A percentile compares a stretch with the other conserved stretches of the same genome.
Evolutionary conservation across 139 green algal species (phyloP).

Genomic region (Coelastrella sp.): DNA sequence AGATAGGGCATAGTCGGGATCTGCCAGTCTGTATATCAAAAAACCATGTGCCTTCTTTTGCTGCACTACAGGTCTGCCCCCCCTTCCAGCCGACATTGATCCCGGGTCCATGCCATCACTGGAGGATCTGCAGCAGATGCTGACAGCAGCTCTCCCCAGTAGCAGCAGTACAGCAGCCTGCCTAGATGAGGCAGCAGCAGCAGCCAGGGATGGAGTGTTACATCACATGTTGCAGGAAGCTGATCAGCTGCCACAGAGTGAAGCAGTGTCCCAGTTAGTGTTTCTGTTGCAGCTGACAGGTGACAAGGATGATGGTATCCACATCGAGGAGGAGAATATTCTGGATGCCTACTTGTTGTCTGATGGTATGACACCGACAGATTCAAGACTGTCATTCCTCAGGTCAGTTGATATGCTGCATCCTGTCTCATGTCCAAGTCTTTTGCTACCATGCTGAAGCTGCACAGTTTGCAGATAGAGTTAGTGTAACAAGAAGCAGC

Average conservation of each 20-base stretch:
- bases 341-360: slow-evolving; percentile 7
- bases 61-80: background rate
- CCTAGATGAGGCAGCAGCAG: slow-evolving; percentile 18
- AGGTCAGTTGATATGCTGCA: no score
- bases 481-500: no score
- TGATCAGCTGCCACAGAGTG: background rate
- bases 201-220: slow-evolving; percentile 4
- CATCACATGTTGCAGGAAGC: slow-evolving; percentile 6
- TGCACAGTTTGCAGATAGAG: no score
- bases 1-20: no score
- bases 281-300: background rate
- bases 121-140: background rate
- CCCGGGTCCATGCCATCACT: slow-evolving; percentile 13
- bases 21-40: no score
- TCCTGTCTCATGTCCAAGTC: no score
- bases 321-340: background rate
- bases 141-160: background rate
- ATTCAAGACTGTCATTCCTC: slow-evolving; percentile 24
- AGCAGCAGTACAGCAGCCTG: slow-evolving; percentile 30
- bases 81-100: slow-evolving; percentile 30
- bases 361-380: background rate
- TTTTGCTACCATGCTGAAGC: no score
- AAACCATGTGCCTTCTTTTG: background rate
- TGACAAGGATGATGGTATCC: background rate
- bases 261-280: background rate